Percentiles rank a stretch among this genome's conserved stretches.
These are phyloP conservation scores for Clonostachys chloroleuca DNA, from an alignment of 2,329 filamentous ascomycete genomes.

Conservation along the genomic window DNA sequence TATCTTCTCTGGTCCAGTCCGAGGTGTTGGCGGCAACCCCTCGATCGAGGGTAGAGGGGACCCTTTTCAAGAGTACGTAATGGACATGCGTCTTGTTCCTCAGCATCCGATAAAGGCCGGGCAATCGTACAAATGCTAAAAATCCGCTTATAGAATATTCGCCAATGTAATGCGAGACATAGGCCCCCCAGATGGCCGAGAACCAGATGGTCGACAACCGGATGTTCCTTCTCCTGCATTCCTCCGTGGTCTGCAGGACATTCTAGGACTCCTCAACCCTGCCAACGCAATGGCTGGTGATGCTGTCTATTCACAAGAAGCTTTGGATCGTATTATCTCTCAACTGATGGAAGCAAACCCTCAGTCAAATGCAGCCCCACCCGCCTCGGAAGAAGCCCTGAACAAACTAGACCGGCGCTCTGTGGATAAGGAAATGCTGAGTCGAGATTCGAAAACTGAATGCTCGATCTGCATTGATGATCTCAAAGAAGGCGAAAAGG, in stretches of 20 bases:
- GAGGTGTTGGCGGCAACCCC: conserved; percentile 2
- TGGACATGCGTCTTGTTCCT: too few relatives aligned
- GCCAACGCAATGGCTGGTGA: conserved; percentile 62
- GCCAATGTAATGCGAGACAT: conserved; percentile 34
- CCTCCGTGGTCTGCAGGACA: conserved; percentile 38
- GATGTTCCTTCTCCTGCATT: conserved; percentile 9
- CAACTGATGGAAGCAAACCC: conserved; percentile 83
- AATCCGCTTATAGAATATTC: conserved; percentile 33
- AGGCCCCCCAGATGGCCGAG: conserved; percentile 20
- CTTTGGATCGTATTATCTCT: conserved; percentile 82
- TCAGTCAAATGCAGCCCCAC: conserved; percentile 73
- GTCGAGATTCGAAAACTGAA: conserved; percentile 64
- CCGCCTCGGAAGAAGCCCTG: conserved; percentile 74
- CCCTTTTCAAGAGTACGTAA: conserved; percentile 44
- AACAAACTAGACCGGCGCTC: conserved; percentile 66
- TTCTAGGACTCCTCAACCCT: conserved; percentile 50
- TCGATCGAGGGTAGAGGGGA: conserved; percentile 19
- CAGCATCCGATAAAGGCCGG: too few relatives aligned
- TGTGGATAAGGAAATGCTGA: conserved; percentile 66
- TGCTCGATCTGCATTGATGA: conserved; percentile 96
- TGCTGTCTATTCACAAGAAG: conserved; percentile 86
- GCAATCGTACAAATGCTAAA: too few relatives aligned
- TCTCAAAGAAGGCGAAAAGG: conserved; percentile 67
- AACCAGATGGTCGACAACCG: conserved; percentile 9
- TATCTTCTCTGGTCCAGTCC: conserved; percentile 33